Evolutionary conservation across 768 basidiomycete species (phyloP).

Genomic region (Suillus bovinus): DNA sequence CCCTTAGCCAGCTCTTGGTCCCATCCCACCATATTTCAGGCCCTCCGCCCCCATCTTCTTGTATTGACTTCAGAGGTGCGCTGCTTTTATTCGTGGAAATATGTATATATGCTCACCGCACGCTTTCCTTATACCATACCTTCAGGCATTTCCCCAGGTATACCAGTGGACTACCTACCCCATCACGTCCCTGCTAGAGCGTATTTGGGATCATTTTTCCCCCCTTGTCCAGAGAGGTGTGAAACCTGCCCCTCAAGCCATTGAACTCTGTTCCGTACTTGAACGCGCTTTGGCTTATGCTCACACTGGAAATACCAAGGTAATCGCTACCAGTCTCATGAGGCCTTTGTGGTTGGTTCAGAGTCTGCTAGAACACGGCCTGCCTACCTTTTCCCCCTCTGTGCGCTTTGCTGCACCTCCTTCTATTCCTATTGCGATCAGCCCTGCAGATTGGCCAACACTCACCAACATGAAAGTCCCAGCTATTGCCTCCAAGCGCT

Average conservation of each 20-base stretch:
- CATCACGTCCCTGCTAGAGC: not conserved
- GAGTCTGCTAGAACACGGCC: not conserved
- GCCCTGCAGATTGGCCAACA: not conserved
- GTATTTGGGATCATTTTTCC: not conserved
- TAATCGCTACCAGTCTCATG: not conserved
- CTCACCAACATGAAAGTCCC: not conserved
- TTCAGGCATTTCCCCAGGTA: too few species aligned
- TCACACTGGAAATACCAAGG: conserved; percentile 5
- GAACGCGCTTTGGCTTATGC: conserved; percentile 4
- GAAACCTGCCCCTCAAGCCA: not conserved
- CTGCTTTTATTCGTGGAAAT: too few species aligned
- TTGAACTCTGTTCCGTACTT: not conserved
- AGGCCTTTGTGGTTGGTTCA: not conserved
- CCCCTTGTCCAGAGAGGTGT: not conserved
- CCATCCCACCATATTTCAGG: not conserved
- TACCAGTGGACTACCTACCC: too few species aligned
- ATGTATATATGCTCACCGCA: too few species aligned
- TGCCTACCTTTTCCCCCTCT: not conserved
- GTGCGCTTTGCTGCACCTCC: not conserved
- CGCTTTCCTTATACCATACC: too few species aligned
- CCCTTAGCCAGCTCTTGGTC: not conserved
- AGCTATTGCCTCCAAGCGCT: not conserved
- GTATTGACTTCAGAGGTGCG: too few species aligned
- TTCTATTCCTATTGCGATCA: not conserved
- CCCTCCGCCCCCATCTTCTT: not conserved